These are phyloP conservation scores for Metarhizium rileyi DNA, from an alignment of 2,329 filamentous ascomycete species.

Conservation along the genomic window DNA sequence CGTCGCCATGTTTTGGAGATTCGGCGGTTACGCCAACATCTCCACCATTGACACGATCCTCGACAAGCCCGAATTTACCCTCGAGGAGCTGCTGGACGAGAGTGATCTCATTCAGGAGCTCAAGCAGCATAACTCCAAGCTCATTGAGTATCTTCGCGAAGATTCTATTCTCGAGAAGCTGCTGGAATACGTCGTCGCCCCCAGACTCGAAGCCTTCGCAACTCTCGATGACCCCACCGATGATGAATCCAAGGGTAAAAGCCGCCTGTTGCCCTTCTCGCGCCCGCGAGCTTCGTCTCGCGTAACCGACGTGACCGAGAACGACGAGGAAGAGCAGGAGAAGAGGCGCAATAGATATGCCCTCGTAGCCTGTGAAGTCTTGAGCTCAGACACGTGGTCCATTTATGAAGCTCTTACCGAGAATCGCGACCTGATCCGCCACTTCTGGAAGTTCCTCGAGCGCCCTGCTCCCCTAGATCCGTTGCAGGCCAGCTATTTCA, in stretches of 20 bases:
- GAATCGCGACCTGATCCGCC: constrained; percentile 64
- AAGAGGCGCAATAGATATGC: constrained; percentile 90
- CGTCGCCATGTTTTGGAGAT: constrained; percentile 96
- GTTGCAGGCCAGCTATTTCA: constrained; percentile 94
- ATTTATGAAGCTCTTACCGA: constrained; percentile 89
- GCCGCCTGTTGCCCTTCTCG: constrained; percentile 35
- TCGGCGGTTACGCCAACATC: constrained; percentile 96
- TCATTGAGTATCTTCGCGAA: constrained; percentile 90
- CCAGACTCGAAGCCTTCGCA: constrained; percentile 51
- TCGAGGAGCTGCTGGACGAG: constrained; percentile 94
- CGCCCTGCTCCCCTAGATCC: constrained; percentile 80
- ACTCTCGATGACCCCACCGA: constrained; percentile 41
- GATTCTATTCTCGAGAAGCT: constrained; percentile 75
- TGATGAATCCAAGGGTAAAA: constrained; percentile 38
- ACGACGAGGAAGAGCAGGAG: constrained; percentile 66
- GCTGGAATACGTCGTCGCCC: constrained; percentile 84
- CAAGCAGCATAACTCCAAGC: constrained; percentile 95
- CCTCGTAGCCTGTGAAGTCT: constrained; percentile 83
- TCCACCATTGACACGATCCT: constrained; percentile 94
- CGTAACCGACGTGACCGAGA: constrained; percentile 34
- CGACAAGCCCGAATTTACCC: constrained; percentile 89
- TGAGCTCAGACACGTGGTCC: constrained; percentile 94
- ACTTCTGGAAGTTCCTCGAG: constrained; percentile 88
- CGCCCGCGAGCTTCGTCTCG: constrained; percentile 45
- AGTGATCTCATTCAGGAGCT: constrained; percentile 94